Evolutionary conservation across 345 rosid species (phyloP).

Genomic region (Brassica napus): Da-Ae NC_063445.1:42935501-42936000

Average conservation of each 20-base stretch:
- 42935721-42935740: neutral
- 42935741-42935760: neutral
- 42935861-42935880: slow-evolving; percentile 15
- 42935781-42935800: neutral
- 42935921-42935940: neutral
- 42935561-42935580: neutral
- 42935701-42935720: neutral
- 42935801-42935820: neutral
- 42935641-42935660: slow-evolving; percentile 8
- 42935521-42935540: slow-evolving; percentile 15
- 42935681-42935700: neutral
- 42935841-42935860: slow-evolving; percentile 13
- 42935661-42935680: neutral
- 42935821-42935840: neutral
- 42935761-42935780: neutral
- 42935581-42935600: neutral
- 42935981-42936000: neutral
- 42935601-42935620: neutral
- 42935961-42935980: slow-evolving; percentile 6
- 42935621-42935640: neutral
- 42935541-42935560: neutral
- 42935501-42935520: slow-evolving; percentile 6
- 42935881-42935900: neutral
- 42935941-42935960: slow-evolving; percentile 1
- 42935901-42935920: neutral